phyloP scores from a whole-genome alignment of 768 basidiomycete species.

The Hebeloma cylindrosporum region DNA sequence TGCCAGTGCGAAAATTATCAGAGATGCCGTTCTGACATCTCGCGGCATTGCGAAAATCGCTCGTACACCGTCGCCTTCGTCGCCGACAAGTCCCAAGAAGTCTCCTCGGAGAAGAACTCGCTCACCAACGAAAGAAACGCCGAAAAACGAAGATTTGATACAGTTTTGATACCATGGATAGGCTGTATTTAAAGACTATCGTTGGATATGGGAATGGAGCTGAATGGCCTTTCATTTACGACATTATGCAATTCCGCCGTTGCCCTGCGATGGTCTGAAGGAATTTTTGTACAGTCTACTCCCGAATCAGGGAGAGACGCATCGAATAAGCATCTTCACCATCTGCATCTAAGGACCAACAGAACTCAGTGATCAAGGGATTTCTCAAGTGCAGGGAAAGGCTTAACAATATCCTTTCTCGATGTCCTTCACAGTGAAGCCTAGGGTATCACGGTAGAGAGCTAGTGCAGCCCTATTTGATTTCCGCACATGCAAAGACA shows the following conservation, averaged over 20 bases:
- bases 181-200: too few relatives aligned
- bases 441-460: conserved; percentile 87
- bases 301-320: conserved; percentile 68
- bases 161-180: conserved; percentile 9
- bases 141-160: conserved; percentile 13
- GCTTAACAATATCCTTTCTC: conserved; percentile 89
- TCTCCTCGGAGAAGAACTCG: not conserved
- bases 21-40: conserved; percentile 48
- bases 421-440: conserved; percentile 83
- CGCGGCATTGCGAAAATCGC: conserved; percentile 22
- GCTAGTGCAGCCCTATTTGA: conserved; percentile 91
- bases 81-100: conserved; percentile 2
- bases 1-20: conserved; percentile 57
- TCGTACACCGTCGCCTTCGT: conserved; percentile 1
- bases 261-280: too few relatives aligned
- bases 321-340: conserved; percentile 95
- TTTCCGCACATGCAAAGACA: conserved; percentile 92
- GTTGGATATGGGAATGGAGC: too few relatives aligned
- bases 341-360: conserved; percentile 69
- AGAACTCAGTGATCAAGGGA: not conserved
- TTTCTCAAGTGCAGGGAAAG: not conserved
- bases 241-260: too few relatives aligned
- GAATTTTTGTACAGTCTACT: too few relatives aligned
- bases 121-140: conserved; percentile 7
- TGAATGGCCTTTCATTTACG: too few relatives aligned